Base-by-base conservation (phyloP, 495 filamentous ascomycete genomes). In the Penicillium ucsense region DNA sequence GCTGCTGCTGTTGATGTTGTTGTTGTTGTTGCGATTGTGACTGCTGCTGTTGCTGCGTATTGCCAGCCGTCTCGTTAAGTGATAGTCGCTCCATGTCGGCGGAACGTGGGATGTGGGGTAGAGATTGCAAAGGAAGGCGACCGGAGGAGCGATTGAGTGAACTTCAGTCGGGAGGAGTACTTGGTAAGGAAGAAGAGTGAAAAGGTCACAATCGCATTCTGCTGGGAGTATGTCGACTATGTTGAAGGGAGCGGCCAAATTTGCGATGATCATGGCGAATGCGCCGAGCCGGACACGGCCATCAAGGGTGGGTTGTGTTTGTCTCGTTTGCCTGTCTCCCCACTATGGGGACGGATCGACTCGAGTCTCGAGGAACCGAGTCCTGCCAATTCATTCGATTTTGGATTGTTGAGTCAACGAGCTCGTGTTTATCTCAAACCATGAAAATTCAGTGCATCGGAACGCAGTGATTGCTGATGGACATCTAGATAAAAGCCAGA, bases 81-180 rank as follows among this genome's bases (percentile, higher is more conserved):
- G 69, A 65, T 49, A 65, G 55, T 12, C 67, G 63, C 49, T 73
- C 69, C 69, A 73, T 72, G n/a, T 45, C 50, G 43, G 33, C 7
- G 36, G 48, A 29, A 32, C 47, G 10, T 46, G 44, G 43, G 36
- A 46, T 44, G 30, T 48, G 47, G 44, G 53, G 50, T 41, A 45
- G 44, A 48, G 42, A 34, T 32, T 31, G 31, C 29, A 53, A 41
- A 41, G n/a, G n/a, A 42, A 39, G 35, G 42, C 6, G 20, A 47
- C 27, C 31, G 40, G 31, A 29, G 5, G 35, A 8, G 28, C 33
- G 46, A 34, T 30, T 6, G 31, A 42, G 33, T 20, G 20, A 2
- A 38, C 38, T 29, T 8, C 10, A 9, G 27, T 20, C 38, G 3
- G 27, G 4, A 11, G 32, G 8, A 8, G 5, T 35, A 35, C 31